These are phyloP conservation scores for Cyberlindnera samutprakarnensis DNA, from an alignment of 805 yeast genomes.

Conservation along the genomic window DNA sequence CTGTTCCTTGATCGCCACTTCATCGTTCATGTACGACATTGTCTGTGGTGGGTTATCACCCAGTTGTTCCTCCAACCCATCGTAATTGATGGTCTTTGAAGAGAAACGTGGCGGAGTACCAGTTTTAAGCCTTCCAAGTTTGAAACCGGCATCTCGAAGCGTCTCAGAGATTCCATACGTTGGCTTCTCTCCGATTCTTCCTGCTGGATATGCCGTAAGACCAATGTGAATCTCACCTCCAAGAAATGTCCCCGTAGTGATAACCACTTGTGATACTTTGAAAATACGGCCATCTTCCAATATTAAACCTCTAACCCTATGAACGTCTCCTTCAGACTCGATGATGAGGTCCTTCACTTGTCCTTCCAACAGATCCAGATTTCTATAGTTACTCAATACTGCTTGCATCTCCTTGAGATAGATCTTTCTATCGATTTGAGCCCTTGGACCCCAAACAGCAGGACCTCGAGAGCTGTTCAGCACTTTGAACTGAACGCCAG, in stretches of 20 bases:
- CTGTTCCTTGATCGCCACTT: slow-evolving; percentile 54
- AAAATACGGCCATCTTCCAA: slow-evolving; percentile 59
- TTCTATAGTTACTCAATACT: slow-evolving; percentile 45
- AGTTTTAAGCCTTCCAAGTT: slow-evolving; percentile 84
- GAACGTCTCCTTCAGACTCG: slow-evolving; percentile 24
- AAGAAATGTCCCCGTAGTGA: slow-evolving; percentile 93
- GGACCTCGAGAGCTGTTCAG: slow-evolving; percentile 85
- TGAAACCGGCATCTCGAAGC: slow-evolving; percentile 66
- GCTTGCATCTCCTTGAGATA: slow-evolving; percentile 76
- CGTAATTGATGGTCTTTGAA: slow-evolving; percentile 61
- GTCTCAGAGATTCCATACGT: slow-evolving; percentile 85
- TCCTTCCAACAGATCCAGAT: slow-evolving; percentile 53
- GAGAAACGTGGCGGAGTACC: slow-evolving; percentile 95
- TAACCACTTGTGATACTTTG: slow-evolving; percentile 60
- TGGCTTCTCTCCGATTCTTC: slow-evolving; percentile 88
- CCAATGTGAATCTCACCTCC: slow-evolving; percentile 96
- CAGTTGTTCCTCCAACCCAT: slow-evolving; percentile 53
- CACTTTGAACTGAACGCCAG: slow-evolving; percentile 88
- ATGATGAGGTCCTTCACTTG: slow-evolving; percentile 81
- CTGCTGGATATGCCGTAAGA: slow-evolving; percentile 70
- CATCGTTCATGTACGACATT: slow-evolving; percentile 76
- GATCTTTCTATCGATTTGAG: slow-evolving; percentile 84
- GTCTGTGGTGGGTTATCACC: slow-evolving; percentile 87
- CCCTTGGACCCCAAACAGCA: slow-evolving; percentile 98
- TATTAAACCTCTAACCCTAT: slow-evolving; percentile 53